Evolutionary conservation across 2,329 filamentous ascomycete genomes (phyloP), one percentile per base, ranked within the genome.

Genomic region (Verticillium albo-atrum): DNA sequence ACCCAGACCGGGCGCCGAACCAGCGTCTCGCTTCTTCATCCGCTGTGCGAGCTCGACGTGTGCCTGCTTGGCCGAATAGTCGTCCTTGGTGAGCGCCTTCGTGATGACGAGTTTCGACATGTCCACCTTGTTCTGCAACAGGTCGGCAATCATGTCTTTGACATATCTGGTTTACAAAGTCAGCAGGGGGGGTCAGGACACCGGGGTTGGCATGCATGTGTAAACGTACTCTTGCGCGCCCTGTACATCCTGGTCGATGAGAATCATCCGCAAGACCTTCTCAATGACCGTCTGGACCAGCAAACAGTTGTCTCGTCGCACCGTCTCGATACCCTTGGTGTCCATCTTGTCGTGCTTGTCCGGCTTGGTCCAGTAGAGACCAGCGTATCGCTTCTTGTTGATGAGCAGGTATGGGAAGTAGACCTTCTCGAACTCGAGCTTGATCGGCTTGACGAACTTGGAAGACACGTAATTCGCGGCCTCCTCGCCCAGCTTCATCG

Each of bases 41-140:
- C 95, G 90, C 69, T 95, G 89, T 1, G 93, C 95, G 53, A 99
- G 88, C 76, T 97, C 94, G 55, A 96, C 92, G 74, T 99, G 95
- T 2, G 95, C 94, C 79, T 98, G 94, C 75, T 97, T 98, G 56
- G 88, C 90, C 12, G 88, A 86, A 73, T 99, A 99, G 70, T 91
- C 89, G 50, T 87, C 85, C 73, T 99, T 99, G 15, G 94, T 89
- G 25, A 99, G 82, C 0, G 95, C 95, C 76, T 99, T 99, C 28
- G 95, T 99, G 70, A 99, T 99, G 72, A 99, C 96, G 20, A 99
- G 88, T 74, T 99, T 98, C 37, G 94, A 97, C 91, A 99, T 96
- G 77, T 99, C 95, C 67, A 99, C 82, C 74, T 96, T 97, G 80
- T 99, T 99, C 71, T 98, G 95, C 42, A 99, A 80, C 20, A 99